Base-by-base conservation (phyloP, 2,329 filamentous ascomycete genomes). In the Whalleya microplaca region DNA sequence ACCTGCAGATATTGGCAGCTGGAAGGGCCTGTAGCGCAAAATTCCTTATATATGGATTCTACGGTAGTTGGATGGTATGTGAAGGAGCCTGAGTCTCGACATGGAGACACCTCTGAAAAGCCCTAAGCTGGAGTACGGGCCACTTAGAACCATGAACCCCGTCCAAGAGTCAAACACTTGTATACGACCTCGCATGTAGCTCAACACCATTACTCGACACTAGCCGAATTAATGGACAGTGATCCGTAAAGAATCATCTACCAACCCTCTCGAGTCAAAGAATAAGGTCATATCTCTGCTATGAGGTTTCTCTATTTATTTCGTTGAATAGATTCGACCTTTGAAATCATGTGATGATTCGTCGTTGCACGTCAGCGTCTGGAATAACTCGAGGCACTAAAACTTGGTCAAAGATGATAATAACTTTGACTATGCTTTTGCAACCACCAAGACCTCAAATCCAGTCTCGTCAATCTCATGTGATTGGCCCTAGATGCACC, bases 201-300 rank as follows among this genome's bases (percentile, higher is more conserved):
- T 43, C 42, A 10, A 37, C 47, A 37, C 45, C 32, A 49, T 56
- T 56, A 55, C 51, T 53, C 45, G 48, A 57, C 45, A 49, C 45
- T 40, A 45, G 32, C 23, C 42, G 27, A 51, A 41, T 45, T 47
- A 51, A 55, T 52, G 29, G 55, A 46, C 41, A 42, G 10, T 50
- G 44, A 37, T 43, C 37, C 41, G 21, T 27, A 18, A 47, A 49
- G 48, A 41, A 20, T 45, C 20, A 23, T 53, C 46, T 49, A 56
- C 18, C 20, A 50, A 32, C 48, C n/a, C 27, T 21, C 46, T 45
- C 55, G 18, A 8, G 23, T 27, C 23, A 27, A 27, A n/a, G n/a
- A n/a, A 27, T 37, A 16, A 6, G 32, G 32, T 16, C 32, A 16
- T 37, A 14, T 37, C 10, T 12, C 8, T 37, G 32, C 10, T 37